phyloP scores from a whole-genome alignment of 495 filamentous ascomycete genomes.

The Xylaria venustula region DNA sequence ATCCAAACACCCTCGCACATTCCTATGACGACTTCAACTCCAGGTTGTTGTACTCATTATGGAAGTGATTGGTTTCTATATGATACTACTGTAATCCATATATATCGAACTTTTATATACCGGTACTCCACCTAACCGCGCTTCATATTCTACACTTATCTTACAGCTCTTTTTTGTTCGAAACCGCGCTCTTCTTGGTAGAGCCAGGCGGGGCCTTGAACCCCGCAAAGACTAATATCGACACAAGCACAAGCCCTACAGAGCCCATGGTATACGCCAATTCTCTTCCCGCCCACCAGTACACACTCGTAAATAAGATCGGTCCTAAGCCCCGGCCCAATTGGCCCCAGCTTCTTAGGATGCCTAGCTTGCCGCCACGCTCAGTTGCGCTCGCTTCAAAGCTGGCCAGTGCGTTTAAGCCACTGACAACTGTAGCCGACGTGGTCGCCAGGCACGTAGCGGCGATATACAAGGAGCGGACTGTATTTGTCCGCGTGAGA shows the following conservation, averaged over 20 bases:
- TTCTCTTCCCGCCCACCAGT: slow-evolving; percentile 97
- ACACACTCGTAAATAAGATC: slow-evolving; percentile 88
- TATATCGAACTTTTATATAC: neutral
- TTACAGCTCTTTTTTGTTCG: slow-evolving; percentile 41
- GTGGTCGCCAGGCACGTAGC: slow-evolving; percentile 83
- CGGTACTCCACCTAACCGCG: neutral
- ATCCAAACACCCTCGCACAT: too few relatives aligned
- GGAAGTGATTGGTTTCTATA: neutral
- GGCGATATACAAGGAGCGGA: slow-evolving; percentile 71
- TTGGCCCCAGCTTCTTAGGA: slow-evolving; percentile 81
- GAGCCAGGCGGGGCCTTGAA: slow-evolving; percentile 54
- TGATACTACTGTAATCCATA: neutral
- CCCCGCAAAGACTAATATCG: slow-evolving; percentile 65
- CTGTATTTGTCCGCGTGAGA: slow-evolving; percentile 64
- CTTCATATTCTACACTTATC: too few relatives aligned
- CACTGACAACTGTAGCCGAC: slow-evolving; percentile 89
- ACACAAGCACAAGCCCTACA: slow-evolving; percentile 71
- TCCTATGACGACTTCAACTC: too few relatives aligned
- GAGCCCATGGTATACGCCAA: slow-evolving; percentile 81
- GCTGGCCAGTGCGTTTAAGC: slow-evolving; percentile 85
- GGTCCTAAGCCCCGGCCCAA: slow-evolving; percentile 84
- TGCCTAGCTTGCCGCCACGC: slow-evolving; percentile 80
- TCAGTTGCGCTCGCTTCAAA: slow-evolving; percentile 81
- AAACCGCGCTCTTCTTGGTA: slow-evolving; percentile 20
- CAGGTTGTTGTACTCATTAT: too few relatives aligned